Evolutionary conservation across 176 grass and related monocot genomes (phyloP).

Genomic region (Musa beccarii): DNA sequence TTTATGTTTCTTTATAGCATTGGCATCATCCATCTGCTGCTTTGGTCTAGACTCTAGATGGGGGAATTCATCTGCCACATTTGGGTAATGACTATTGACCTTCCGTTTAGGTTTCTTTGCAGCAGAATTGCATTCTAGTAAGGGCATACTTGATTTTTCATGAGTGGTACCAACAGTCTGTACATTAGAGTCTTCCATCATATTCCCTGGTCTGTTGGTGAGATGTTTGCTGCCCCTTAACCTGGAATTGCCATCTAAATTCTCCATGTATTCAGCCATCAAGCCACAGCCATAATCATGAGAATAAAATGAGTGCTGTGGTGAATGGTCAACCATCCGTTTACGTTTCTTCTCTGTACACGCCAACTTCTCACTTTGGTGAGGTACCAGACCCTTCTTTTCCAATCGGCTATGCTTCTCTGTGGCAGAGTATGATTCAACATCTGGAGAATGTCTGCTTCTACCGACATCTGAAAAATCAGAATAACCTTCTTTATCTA

Average conservation of each 20-base stretch:
- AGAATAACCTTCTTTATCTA: conserved; percentile 31
- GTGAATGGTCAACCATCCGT: conserved; percentile 27
- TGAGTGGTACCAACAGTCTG: conserved; percentile 10
- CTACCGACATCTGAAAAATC: not conserved
- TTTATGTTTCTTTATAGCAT: conserved; percentile 63
- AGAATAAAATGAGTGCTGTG: conserved; percentile 2
- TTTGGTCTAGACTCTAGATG: conserved; percentile 29
- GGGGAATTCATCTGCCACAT: conserved; percentile 31
- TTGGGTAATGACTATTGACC: conserved; percentile 36
- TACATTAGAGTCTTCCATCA: conserved; percentile 33
- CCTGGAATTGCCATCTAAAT: conserved; percentile 23
- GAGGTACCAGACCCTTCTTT: conserved; percentile 25
- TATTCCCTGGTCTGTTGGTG: conserved; percentile 31
- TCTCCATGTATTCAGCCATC: conserved; percentile 31
- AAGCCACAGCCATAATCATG: conserved; percentile 30
- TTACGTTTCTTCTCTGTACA: conserved; percentile 55
- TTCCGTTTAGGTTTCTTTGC: conserved; percentile 64
- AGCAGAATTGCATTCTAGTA: conserved; percentile 36
- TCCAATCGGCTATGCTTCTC: conserved; percentile 39
- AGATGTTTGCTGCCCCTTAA: conserved; percentile 24
- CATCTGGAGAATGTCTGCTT: conserved; percentile 32
- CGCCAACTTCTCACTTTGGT: conserved; percentile 41
- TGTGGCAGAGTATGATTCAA: conserved; percentile 47
- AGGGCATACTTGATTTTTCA: conserved; percentile 31
- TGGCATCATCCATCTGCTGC: conserved; percentile 26